Conservation (phyloP, 257 asterid species). For the Scutellaria minor region DNA sequence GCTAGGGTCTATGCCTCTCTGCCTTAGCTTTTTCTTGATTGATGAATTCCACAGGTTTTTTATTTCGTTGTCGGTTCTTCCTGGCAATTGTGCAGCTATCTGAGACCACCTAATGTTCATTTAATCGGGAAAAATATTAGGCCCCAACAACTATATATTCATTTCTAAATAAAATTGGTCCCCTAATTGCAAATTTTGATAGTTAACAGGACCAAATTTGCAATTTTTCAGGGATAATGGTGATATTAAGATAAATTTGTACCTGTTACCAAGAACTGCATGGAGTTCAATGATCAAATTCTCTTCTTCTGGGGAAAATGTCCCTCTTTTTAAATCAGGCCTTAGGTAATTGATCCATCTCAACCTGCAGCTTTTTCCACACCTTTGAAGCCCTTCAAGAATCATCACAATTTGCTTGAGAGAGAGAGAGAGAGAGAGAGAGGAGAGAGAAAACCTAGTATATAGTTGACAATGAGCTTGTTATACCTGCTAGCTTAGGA, state of each 20-base stretch:
- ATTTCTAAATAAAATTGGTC: too few relatives aligned
- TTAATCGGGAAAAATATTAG: too few relatives aligned
- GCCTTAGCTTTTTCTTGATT: slow-evolving; percentile 57
- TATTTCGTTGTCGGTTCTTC: slow-evolving; percentile 66
- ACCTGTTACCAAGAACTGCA: slow-evolving; percentile 90
- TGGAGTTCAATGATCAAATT: slow-evolving; percentile 72
- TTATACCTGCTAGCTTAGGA: slow-evolving; percentile 78
- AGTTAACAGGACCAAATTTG: too few relatives aligned
- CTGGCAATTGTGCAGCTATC: slow-evolving; percentile 61
- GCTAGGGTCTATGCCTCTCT: slow-evolving; percentile 56
- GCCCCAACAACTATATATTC: too few relatives aligned
- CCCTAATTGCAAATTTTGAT: too few relatives aligned
- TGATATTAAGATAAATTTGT: background rate
- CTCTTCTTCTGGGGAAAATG: slow-evolving; percentile 82
- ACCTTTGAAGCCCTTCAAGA: slow-evolving; percentile 67
- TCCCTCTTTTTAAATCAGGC: slow-evolving; percentile 89
- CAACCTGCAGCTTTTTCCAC: slow-evolving; percentile 87
- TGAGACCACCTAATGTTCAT: slow-evolving; percentile 56
- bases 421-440: background rate
- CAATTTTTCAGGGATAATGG: background rate
- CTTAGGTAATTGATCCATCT: slow-evolving; percentile 89
- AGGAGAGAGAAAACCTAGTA: background rate
- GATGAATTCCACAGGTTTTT: slow-evolving; percentile 66
- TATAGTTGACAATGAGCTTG: background rate
- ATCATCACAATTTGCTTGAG: background rate